These are phyloP conservation scores for Aspergillus novoparasiticus DNA, from an alignment of 2,329 filamentous ascomycete genomes.

Conservation along the genomic window DNA sequence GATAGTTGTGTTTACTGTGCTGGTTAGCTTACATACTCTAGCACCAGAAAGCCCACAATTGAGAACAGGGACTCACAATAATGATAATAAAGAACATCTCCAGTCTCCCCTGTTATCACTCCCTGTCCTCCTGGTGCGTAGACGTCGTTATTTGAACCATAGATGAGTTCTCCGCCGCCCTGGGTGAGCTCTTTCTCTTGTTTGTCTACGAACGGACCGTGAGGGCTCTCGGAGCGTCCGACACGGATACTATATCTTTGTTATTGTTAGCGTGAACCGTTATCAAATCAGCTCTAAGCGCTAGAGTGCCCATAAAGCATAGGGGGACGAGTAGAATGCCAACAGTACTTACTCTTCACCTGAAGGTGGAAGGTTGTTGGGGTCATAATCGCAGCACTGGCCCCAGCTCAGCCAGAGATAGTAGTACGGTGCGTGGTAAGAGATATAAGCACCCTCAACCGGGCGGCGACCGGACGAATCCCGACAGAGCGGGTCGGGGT, in stretches of 20 bases:
- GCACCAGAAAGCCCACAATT: background rate
- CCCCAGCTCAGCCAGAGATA: constrained; percentile 42
- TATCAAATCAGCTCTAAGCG: background rate
- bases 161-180: constrained; percentile 63
- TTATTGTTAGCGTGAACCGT: background rate
- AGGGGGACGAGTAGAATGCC: background rate
- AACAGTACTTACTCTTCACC: constrained; percentile 51
- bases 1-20: constrained; percentile 33
- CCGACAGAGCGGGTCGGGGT: constrained; percentile 30
- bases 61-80: constrained; percentile 28
- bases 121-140: constrained; percentile 70
- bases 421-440: constrained; percentile 32
- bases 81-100: constrained; percentile 39
- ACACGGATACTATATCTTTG: constrained; percentile 64
- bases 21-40: constrained; percentile 6
- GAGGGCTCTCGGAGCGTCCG: constrained; percentile 58
- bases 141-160: constrained; percentile 61
- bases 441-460: constrained; percentile 36
- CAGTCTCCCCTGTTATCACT: constrained; percentile 52
- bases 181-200: constrained; percentile 54
- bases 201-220: constrained; percentile 60
- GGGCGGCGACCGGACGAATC: constrained; percentile 34
- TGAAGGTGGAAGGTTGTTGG: constrained; percentile 45
- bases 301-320: background rate
- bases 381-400: constrained; percentile 33